These are phyloP conservation scores for Cordia subcordata DNA, from an alignment of 257 asterid species.

Conservation along the genomic window DNA sequence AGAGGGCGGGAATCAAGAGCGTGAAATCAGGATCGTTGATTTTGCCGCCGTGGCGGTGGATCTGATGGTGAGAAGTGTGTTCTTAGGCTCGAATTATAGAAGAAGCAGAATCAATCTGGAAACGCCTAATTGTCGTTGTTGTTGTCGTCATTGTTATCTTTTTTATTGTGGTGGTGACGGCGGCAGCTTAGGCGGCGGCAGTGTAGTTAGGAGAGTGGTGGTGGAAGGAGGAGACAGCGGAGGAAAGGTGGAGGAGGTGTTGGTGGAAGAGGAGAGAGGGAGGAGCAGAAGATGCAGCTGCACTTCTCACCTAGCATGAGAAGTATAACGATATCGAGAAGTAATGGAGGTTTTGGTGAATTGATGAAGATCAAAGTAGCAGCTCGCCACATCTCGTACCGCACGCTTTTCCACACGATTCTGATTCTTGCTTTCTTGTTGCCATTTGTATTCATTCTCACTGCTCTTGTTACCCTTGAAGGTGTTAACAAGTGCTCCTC, in stretches of 20 bases:
- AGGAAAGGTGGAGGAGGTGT: constrained; percentile 6
- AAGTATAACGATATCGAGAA: constrained; percentile 95
- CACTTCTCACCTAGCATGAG: constrained; percentile 99
- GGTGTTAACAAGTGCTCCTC: constrained; percentile 99
- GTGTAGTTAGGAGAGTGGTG: constrained; percentile 7
- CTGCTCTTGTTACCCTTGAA: constrained; percentile 92
- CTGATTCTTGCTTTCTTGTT: constrained; percentile 78
- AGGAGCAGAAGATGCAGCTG: constrained; percentile 99
- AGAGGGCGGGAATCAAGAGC: too few species aligned
- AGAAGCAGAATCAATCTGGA: constrained; percentile 11
- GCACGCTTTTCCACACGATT: constrained; percentile 74
- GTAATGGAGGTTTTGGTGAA: constrained; percentile 18
- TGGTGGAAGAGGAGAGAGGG: constrained; percentile 22
- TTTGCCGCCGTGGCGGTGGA: constrained; percentile 1
- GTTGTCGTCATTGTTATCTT: too few species aligned
- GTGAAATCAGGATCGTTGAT: constrained; percentile 12
- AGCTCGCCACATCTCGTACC: constrained; percentile 78
- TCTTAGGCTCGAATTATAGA: constrained; percentile 15
- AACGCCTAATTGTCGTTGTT: background rate
- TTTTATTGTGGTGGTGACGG: background rate
- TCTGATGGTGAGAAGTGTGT: constrained; percentile 26
- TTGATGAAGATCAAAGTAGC: constrained; percentile 91
- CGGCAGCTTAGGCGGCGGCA: constrained; percentile 6
- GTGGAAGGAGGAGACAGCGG: constrained; percentile 1
- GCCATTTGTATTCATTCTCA: constrained; percentile 90